Percentiles rank a stretch among this genome's conserved stretches.
Evolutionary conservation across 345 rosid genomes (phyloP).

Genomic region (Limnanthes douglasii): DNA sequence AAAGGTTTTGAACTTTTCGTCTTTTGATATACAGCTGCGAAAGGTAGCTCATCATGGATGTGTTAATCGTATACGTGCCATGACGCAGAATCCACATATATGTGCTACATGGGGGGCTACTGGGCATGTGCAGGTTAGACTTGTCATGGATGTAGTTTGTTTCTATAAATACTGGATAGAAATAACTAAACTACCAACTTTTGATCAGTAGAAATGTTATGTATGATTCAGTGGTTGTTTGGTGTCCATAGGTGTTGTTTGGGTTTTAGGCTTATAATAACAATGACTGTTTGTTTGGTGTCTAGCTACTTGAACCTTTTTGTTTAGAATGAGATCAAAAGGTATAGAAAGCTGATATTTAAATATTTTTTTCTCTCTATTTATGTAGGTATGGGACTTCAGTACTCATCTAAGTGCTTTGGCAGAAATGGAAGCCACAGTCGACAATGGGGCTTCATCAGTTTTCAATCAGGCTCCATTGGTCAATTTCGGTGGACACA

Average conservation of each 20-base stretch:
- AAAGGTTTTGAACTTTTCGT: conserved; percentile 7
- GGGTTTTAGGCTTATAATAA: too few relatives aligned
- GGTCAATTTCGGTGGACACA: conserved; percentile 66
- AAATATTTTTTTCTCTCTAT: conserved; percentile 1
- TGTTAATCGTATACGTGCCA: conserved; percentile 83
- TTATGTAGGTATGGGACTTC: conserved; percentile 76
- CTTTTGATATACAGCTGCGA: conserved; percentile 34
- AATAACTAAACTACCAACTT: too few relatives aligned
- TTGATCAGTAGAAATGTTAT: too few relatives aligned
- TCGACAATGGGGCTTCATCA: conserved; percentile 30
- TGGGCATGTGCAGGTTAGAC: conserved; percentile 78
- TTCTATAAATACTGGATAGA: too few relatives aligned
- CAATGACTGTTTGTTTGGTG: too few relatives aligned
- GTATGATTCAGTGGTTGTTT: too few relatives aligned
- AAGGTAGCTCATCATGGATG: conserved; percentile 78
- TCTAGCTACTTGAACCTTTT: too few relatives aligned
- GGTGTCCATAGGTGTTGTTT: too few relatives aligned
- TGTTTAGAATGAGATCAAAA: too few relatives aligned
- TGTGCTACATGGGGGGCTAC: conserved; percentile 94
- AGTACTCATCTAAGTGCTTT: conserved; percentile 69
- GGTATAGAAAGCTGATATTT: too few relatives aligned
- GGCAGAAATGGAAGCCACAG: conserved; percentile 54
- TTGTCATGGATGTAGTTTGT: too few relatives aligned
- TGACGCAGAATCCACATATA: conserved; percentile 79
- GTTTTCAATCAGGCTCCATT: conserved; percentile 73